Evolutionary conservation across 352 stramenopile genomes (phyloP).

Genomic region (Poterioochromonas sp.): DNA sequence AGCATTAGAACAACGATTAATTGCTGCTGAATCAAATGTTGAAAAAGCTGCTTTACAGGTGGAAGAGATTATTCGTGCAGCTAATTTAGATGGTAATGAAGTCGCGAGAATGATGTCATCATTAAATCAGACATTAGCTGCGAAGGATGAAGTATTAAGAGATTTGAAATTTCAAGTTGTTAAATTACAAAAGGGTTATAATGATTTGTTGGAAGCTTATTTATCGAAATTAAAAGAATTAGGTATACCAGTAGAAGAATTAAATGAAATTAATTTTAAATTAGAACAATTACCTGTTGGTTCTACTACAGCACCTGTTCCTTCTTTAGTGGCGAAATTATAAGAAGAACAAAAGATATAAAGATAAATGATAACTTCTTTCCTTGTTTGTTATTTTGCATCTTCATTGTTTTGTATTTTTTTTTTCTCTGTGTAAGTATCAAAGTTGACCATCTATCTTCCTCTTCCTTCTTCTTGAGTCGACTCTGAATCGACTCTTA

Average conservation of each 20-base stretch:
- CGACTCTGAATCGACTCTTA: too few species aligned
- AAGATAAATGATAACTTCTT: too few species aligned
- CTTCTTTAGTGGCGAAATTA: background rate
- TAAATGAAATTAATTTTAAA: constrained; percentile 48
- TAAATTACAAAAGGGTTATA: constrained; percentile 61
- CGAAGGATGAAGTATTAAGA: constrained; percentile 65
- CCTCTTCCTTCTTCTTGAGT: too few species aligned
- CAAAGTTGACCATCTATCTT: too few species aligned
- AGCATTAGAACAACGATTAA: constrained; percentile 61
- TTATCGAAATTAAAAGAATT: constrained; percentile 75
- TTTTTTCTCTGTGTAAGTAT: too few species aligned
- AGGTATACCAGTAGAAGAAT: constrained; percentile 69
- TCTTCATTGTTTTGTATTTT: too few species aligned
- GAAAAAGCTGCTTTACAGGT: constrained; percentile 47
- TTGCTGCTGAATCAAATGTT: constrained; percentile 60
- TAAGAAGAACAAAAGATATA: too few species aligned
- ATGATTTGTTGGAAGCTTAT: constrained; percentile 65
- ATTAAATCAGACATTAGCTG: constrained; percentile 44
- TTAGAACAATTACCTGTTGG: constrained; percentile 23
- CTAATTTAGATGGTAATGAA: constrained; percentile 60
- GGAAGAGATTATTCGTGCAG: constrained; percentile 56
- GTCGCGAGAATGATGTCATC: constrained; percentile 47
- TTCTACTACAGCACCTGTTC: background rate
- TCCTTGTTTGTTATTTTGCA: too few species aligned
- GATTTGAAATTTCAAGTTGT: constrained; percentile 68